A percentile compares a stretch with the other conserved stretches of the same genome.
Evolutionary conservation across 2,329 filamentous ascomycete genomes (phyloP).

Genomic region (Lachnellula cervina): DNA sequence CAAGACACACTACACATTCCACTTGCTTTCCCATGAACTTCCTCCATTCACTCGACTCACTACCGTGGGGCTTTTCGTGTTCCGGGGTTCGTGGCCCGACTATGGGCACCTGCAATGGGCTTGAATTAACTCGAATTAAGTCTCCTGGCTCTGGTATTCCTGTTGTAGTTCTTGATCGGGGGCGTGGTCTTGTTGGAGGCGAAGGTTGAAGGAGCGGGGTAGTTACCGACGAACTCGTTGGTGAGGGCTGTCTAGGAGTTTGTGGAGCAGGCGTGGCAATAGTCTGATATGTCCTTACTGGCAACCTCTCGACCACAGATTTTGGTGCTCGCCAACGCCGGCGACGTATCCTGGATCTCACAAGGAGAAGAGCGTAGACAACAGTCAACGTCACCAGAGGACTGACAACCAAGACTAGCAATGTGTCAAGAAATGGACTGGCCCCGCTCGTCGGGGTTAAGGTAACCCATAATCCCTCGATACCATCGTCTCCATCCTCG

Average conservation of each 20-base stretch:
- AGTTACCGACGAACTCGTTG: conserved; percentile 62
- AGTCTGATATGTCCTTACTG: conserved; percentile 91
- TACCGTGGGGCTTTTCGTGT: conserved; percentile 43
- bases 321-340: conserved; percentile 96
- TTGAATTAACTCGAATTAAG: conserved; percentile 40
- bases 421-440: conserved; percentile 91
- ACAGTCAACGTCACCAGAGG: conserved; percentile 88
- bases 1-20: conserved; percentile 93
- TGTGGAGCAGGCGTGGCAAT: conserved; percentile 59
- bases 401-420: conserved; percentile 93
- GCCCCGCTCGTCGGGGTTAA: conserved; percentile 85
- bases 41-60: conserved; percentile 52
- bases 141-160: conserved; percentile 51
- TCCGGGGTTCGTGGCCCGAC: conserved; percentile 26
- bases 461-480: conserved; percentile 92
- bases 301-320: conserved; percentile 89
- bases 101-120: conserved; percentile 23
- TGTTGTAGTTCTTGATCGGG: conserved; percentile 61
- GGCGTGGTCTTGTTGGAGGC: conserved; percentile 47
- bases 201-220: conserved; percentile 70
- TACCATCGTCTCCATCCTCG: conserved; percentile 39
- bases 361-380: conserved; percentile 81
- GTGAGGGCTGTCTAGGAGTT: conserved; percentile 56
- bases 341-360: conserved; percentile 82
- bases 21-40: conserved; percentile 65